Evolutionary conservation across 345 rosid genomes (phyloP).

Genomic region (Cardamine occulta): DNA sequence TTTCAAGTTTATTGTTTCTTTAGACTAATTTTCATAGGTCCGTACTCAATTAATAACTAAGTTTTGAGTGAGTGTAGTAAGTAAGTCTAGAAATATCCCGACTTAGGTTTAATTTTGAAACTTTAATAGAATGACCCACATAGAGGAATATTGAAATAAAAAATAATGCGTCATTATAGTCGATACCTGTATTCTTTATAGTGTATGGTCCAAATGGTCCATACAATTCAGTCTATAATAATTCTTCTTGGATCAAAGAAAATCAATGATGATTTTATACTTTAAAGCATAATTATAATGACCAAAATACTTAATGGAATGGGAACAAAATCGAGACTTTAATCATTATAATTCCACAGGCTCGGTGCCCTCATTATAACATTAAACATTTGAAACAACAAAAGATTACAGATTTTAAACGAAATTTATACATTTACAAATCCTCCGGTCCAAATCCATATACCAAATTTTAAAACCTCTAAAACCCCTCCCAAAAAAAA

Average conservation of each 20-base stretch:
- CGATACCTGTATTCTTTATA: slow-evolving; percentile 34
- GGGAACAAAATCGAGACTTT: slow-evolving; percentile 40
- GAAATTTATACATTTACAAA: slow-evolving; percentile 44
- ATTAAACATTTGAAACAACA: slow-evolving; percentile 13
- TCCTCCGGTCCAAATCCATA: slow-evolving; percentile 28
- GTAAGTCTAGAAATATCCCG: slow-evolving; percentile 5
- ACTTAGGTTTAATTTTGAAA: neutral
- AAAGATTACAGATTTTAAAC: slow-evolving; percentile 25
- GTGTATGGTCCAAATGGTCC: slow-evolving; percentile 44
- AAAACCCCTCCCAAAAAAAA: neutral
- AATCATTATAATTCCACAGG: slow-evolving; percentile 42
- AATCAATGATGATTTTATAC: slow-evolving; percentile 34
- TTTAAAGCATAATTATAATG: slow-evolving; percentile 34
- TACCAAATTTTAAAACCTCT: slow-evolving; percentile 41
- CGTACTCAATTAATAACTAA: neutral
- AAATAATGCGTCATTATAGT: slow-evolving; percentile 10
- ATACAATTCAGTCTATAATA: slow-evolving; percentile 9
- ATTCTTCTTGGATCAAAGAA: slow-evolving; percentile 43
- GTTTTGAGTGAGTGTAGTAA: neutral
- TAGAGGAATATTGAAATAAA: neutral
- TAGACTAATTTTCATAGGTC: neutral
- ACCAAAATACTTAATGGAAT: slow-evolving; percentile 35
- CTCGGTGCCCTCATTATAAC: slow-evolving; percentile 32
- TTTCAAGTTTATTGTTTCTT: neutral
- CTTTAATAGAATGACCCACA: slow-evolving; percentile 19